Evolutionary conservation across 805 yeast species (phyloP), one percentile per base, ranked within the genome.

Genomic region (Lipomyces oligophaga): DNA sequence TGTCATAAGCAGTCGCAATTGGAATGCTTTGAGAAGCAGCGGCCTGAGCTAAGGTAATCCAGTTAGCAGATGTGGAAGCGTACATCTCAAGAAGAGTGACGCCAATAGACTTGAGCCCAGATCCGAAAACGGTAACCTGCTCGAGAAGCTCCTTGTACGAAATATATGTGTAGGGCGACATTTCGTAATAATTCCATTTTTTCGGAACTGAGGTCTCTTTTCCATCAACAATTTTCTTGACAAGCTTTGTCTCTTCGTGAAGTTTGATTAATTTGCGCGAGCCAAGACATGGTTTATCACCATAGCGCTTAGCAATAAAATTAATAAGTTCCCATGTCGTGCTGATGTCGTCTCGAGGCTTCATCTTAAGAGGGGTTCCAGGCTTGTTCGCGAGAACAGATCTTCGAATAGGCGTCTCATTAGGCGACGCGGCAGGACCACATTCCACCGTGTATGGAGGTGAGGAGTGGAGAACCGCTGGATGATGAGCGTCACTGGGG

Each of bases 1-100:
- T 87, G 66, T 89, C 97, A 67, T 93, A 93, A 31, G 98, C 97
- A 13, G 98, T 93, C 33, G 88, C 97, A 47, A 84, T 76, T 20
- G 97, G 85, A 50, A 93, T 81, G 40, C 76, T 69, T 67, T 87
- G 96, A 42, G 88, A 72, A 59, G 79, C 78, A 43, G 86, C 75
- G 13, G 89, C 50, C 31, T 48, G 43, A n/a, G 55, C 52, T 30
- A 45, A 34, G 19, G 54, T 33, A 18, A 52, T 30, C 56, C 56
- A 52, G 27, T 40, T 45, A 10, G 56, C 56, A 25, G 53, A 47
- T 7, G 98, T 93, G 18, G 85, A 67, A 21, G 96, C 96, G 68
- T 81, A 93, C 44, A 90, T 76, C 66, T 88, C 96, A 58, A 90
- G 64, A 57, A 77, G 78, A 54, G 68, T 60, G 50, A 93, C 57